phyloP scores from a whole-genome alignment of 208 protist genomes.

The Acanthamoeba royreba region DNA sequence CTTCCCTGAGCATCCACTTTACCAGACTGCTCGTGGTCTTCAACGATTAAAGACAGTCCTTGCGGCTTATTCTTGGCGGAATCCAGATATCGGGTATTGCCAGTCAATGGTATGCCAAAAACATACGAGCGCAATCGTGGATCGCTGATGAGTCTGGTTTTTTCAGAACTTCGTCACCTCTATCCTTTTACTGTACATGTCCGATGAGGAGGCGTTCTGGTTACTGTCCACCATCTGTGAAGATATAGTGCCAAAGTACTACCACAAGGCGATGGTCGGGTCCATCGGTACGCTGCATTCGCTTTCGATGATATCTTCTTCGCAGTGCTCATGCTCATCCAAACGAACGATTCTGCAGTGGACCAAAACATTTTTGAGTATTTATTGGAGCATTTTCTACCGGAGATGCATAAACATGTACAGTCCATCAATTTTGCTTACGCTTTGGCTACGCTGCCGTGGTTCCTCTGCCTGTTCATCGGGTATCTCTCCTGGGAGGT shows the following conservation, averaged over 20 bases:
- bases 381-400: background rate
- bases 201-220: conserved; percentile 58
- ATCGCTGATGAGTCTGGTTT: too few relatives aligned
- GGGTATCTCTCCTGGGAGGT: too few relatives aligned
- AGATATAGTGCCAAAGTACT: conserved; percentile 57
- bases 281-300: background rate
- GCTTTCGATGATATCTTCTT: background rate
- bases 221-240: conserved; percentile 45
- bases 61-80: conserved; percentile 44
- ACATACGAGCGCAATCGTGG: too few relatives aligned
- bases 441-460: background rate
- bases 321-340: background rate
- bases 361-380: background rate
- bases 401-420: background rate
- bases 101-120: conserved; percentile 11
- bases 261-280: conserved; percentile 43
- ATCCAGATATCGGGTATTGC: background rate
- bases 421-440: background rate
- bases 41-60: conserved; percentile 48
- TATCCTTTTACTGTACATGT: conserved; percentile 42
- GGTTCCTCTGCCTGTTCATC: background rate
- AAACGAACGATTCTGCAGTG: background rate
- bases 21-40: conserved; percentile 12
- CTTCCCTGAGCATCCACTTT: conserved; percentile 65
- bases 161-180: conserved; percentile 52